These are phyloP conservation scores for Scutellaria minor DNA, from an alignment of 257 asterid species.

Conservation along the genomic window DNA sequence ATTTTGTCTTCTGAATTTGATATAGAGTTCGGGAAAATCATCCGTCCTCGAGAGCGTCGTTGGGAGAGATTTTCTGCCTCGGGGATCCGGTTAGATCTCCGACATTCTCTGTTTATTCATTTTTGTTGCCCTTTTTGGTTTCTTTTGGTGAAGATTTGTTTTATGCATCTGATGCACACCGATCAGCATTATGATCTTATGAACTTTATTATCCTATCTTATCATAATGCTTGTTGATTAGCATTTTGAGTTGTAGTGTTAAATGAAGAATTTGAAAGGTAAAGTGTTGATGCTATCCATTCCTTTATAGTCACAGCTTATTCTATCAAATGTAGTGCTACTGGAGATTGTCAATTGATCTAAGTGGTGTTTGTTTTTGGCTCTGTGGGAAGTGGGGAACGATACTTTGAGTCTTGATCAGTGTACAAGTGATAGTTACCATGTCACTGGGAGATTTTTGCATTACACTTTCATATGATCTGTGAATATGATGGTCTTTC, in stretches of 20 bases:
- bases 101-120: background rate
- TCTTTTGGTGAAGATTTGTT: conserved; percentile 22
- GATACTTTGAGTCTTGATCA: background rate
- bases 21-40: conserved; percentile 95
- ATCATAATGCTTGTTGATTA: conserved; percentile 23
- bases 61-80: conserved; percentile 96
- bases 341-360: conserved; percentile 14
- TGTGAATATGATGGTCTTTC: background rate
- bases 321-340: background rate
- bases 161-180: background rate
- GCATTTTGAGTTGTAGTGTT: conserved; percentile 12
- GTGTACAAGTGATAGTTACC: conserved; percentile 16
- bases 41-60: conserved; percentile 97
- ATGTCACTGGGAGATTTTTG: background rate
- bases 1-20: conserved; percentile 13
- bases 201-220: too few relatives aligned
- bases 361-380: conserved; percentile 4
- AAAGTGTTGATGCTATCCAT: background rate
- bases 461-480: conserved; percentile 15
- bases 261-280: conserved; percentile 2
- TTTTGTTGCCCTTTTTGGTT: background rate
- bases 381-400: conserved; percentile 9
- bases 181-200: conserved; percentile 15
- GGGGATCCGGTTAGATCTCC: conserved; percentile 80
- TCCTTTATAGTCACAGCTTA: background rate